phyloP scores from a whole-genome alignment of 2,329 filamentous ascomycete genomes.

The Microsporum audouinii region DNA sequence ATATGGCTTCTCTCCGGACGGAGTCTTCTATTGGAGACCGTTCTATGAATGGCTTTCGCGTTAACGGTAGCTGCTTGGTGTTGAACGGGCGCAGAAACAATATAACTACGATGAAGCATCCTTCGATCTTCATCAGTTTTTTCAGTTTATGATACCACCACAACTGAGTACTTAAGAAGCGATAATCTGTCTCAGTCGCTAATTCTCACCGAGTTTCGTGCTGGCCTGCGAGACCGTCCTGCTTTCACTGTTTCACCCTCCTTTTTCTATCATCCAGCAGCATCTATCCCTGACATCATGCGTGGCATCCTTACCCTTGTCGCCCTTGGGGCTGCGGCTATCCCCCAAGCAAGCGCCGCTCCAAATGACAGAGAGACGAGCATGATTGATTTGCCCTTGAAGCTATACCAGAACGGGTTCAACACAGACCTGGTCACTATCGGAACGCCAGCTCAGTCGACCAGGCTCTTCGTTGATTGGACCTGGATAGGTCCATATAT shows the following conservation, averaged over 20 bases:
- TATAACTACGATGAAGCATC: neutral
- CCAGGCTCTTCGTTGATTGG: conserved; percentile 13
- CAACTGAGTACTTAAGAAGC: neutral
- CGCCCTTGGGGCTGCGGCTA: conserved; percentile 1
- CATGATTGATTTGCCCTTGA: conserved; percentile 10
- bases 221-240: neutral
- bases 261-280: neutral
- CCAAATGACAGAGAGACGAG: neutral
- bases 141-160: neutral
- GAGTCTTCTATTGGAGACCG: neutral
- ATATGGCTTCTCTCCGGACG: conserved; percentile 1
- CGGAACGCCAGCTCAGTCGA: conserved; percentile 11
- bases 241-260: neutral
- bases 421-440: conserved; percentile 8
- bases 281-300: neutral
- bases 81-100: neutral
- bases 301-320: conserved; percentile 4
- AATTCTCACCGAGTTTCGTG: conserved; percentile 1
- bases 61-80: neutral
- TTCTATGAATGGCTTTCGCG: neutral
- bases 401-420: conserved; percentile 11
- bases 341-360: neutral
- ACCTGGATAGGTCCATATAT: conserved; percentile 13
- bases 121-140: neutral
- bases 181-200: neutral